These are phyloP conservation scores for Gossypium trilobum DNA, from an alignment of 441 rosid genomes.

Conservation along the genomic window DNA sequence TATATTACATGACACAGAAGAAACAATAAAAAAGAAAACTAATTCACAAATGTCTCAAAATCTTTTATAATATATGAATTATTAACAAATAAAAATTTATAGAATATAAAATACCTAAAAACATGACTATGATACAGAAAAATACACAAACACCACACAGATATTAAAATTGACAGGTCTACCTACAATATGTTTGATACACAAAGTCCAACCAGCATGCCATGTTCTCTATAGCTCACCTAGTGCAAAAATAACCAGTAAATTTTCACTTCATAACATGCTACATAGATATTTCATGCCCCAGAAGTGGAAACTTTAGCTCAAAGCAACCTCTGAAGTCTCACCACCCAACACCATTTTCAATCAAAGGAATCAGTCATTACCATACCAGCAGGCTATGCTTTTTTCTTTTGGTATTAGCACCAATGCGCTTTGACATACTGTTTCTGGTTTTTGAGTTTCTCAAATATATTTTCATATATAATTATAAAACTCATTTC, in stretches of 20 bases:
- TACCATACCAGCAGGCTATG: too few relatives aligned
- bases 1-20: too few relatives aligned
- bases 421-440: neutral
- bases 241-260: neutral
- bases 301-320: neutral
- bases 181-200: neutral
- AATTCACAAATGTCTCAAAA: too few relatives aligned
- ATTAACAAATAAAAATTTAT: too few relatives aligned
- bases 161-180: too few relatives aligned
- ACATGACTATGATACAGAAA: too few relatives aligned
- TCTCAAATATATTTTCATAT: neutral
- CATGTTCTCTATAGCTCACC: neutral
- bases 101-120: too few relatives aligned
- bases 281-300: neutral
- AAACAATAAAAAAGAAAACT: too few relatives aligned
- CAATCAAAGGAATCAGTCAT: neutral
- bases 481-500: neutral
- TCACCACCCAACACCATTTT: neutral
- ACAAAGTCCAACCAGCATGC: neutral
- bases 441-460: neutral
- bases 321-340: neutral
- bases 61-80: too few relatives aligned
- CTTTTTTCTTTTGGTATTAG: too few relatives aligned
- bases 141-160: too few relatives aligned
- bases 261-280: neutral